These are phyloP conservation scores for Leptomonas seymouri DNA, from an alignment of 208 protist species.

Conservation along the genomic window DNA sequence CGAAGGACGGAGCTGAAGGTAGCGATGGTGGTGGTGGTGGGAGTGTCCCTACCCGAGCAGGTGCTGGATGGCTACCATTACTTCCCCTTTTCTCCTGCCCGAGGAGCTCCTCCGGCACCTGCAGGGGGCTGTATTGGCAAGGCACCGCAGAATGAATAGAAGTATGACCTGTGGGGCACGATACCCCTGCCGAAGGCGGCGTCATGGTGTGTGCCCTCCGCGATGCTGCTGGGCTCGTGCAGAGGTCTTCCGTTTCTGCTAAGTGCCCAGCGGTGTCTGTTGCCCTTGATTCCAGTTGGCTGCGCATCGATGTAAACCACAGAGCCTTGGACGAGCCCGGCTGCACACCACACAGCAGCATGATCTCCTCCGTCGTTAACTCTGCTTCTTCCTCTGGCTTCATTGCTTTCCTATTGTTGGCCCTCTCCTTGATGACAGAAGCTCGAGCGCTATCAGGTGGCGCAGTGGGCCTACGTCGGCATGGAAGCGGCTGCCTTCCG, in stretches of 20 bases:
- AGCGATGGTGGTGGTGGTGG: neutral
- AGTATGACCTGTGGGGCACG: neutral
- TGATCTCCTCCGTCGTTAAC: constrained; percentile 49
- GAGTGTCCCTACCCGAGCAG: neutral
- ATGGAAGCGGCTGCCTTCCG: neutral
- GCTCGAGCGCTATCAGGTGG: neutral
- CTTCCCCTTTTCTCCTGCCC: neutral
- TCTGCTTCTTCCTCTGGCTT: neutral
- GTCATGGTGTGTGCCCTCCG: neutral
- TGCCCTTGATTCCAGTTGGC: constrained; percentile 23
- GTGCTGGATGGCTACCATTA: neutral
- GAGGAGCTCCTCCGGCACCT: constrained; percentile 1
- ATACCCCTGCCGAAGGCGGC: neutral
- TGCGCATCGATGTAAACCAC: constrained; percentile 42
- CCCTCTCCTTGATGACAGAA: no score
- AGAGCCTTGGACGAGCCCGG: constrained; percentile 47
- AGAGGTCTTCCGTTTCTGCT: neutral
- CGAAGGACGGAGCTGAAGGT: neutral
- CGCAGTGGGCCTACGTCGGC: neutral
- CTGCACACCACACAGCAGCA: constrained; percentile 62
- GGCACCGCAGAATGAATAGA: neutral
- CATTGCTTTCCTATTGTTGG: neutral
- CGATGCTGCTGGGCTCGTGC: neutral
- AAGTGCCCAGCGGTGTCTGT: neutral
- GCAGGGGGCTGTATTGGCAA: neutral